Base-by-base conservation (phyloP, 1,284 basidiomycete species). In the Exobasidium rhododendri region DNA sequence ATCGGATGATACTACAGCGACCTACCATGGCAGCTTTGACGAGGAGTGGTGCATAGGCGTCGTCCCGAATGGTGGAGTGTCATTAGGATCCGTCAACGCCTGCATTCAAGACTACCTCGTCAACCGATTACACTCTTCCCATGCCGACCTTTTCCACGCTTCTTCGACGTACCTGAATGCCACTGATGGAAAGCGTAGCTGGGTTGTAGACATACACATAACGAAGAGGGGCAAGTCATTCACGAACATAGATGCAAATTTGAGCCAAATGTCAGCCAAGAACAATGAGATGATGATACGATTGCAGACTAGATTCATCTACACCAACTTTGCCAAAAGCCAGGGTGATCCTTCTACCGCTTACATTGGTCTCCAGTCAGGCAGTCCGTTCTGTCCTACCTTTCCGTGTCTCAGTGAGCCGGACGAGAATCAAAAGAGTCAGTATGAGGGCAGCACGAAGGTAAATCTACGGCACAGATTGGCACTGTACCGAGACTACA, bases 81-180 rank as follows among this genome's bases (percentile, higher is more conserved):
- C 47, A 6, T 13, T 50, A 3, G 47, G 47, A 13, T 24, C 26
- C 4, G n/a, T 50, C 13, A 13, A 14, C 13, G 26, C 14, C 28
- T 50, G 47, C 47, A 31, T 31, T 55, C 29, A 55, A 31, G 29
- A 44, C 35, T 55, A 32, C 28, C 13, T 55, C 22, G 28, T 20
- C 14, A 44, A 29, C 17, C 52, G 29, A 22, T 13, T 55, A 17
- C 5, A 29, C 4, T 6, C n/a, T 24, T 2, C 22, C 14, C 47
- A 50, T 4, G 28, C n/a, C 14, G 47, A 50, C 28, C 28, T 50
- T 5, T 26, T 50, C 3, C 26, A 20, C 28, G n/a, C 13, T 26
- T 24, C 5, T 26, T 6, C 47, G 4, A 24, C 47, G n/a, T 50
- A 50, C 13, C 28, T 50, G 4, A 28, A 20, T 3, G 47, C 20